phyloP scores from a whole-genome alignment of 1,284 basidiomycete genomes.

The Microbotryum scabiosae region DNA sequence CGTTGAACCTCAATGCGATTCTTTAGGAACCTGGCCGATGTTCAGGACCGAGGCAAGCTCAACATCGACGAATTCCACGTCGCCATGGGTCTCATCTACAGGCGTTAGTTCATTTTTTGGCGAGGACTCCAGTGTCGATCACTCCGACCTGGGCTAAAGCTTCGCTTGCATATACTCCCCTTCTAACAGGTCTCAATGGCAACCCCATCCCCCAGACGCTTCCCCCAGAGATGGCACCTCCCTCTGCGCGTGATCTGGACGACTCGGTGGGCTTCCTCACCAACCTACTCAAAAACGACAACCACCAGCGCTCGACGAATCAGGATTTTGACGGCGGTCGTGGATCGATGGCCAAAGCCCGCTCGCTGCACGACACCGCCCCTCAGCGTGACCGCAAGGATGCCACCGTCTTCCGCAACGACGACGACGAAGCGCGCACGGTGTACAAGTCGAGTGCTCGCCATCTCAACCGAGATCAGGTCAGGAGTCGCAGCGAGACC shows the following conservation, averaged over 20 bases:
- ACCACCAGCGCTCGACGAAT: slow-evolving; percentile 50
- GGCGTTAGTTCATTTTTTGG: slow-evolving; percentile 55
- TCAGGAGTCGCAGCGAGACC: slow-evolving; percentile 66
- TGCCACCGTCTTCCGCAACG: slow-evolving; percentile 88
- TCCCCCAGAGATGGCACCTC: slow-evolving; percentile 82
- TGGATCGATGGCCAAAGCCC: slow-evolving; percentile 23
- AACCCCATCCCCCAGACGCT: slow-evolving; percentile 80
- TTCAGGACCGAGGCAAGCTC: slow-evolving; percentile 82
- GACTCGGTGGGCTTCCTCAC: slow-evolving; percentile 86
- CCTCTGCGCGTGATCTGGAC: slow-evolving; percentile 84
- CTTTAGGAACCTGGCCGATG: slow-evolving; percentile 74
- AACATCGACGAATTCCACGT: slow-evolving; percentile 97
- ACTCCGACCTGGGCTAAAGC: slow-evolving; percentile 1
- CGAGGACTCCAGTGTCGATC: neutral
- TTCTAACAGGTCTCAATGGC: slow-evolving; percentile 68
- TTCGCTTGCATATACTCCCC: neutral
- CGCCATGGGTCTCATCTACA: slow-evolving; percentile 96
- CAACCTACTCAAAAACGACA: slow-evolving; percentile 80
- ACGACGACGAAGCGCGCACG: slow-evolving; percentile 50
- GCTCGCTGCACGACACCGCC: slow-evolving; percentile 36
- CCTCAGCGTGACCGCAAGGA: slow-evolving; percentile 56
- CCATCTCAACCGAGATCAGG: slow-evolving; percentile 76
- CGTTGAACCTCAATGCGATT: slow-evolving; percentile 1
- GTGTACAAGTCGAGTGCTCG: slow-evolving; percentile 75
- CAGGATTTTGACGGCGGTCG: slow-evolving; percentile 16